A percentile compares a stretch with the other conserved stretches of the same genome.
These are phyloP conservation scores for Echinochloa phyllopogon DNA, from an alignment of 176 grass and related monocot species.

Conservation along the genomic window DNA sequence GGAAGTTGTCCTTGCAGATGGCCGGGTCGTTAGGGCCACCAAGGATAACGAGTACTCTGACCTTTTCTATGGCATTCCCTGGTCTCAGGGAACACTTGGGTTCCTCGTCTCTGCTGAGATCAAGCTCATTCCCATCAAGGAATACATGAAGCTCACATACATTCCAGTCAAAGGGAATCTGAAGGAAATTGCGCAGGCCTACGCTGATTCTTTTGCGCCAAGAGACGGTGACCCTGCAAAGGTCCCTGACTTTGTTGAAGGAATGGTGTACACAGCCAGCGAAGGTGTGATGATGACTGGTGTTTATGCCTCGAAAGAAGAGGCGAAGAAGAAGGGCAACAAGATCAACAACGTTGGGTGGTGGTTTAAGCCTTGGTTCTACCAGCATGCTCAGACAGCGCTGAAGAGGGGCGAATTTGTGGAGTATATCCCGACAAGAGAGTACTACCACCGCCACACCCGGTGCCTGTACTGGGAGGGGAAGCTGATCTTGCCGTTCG, in stretches of 20 bases:
- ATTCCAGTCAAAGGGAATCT: slow-evolving; percentile 58
- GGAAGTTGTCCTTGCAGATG: slow-evolving; percentile 85
- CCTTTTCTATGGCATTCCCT: slow-evolving; percentile 91
- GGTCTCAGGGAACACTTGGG: slow-evolving; percentile 91
- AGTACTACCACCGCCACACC: slow-evolving; percentile 97
- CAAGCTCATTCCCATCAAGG: slow-evolving; percentile 87
- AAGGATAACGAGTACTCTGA: slow-evolving; percentile 94
- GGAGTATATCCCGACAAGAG: slow-evolving; percentile 92
- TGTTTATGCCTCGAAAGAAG: slow-evolving; percentile 89
- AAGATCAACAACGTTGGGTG: slow-evolving; percentile 82
- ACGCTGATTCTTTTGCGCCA: slow-evolving; percentile 78
- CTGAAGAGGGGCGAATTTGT: slow-evolving; percentile 90
- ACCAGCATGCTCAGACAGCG: slow-evolving; percentile 84
- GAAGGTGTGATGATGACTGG: slow-evolving; percentile 96
- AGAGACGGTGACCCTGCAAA: slow-evolving; percentile 79
- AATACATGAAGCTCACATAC: slow-evolving; percentile 93
- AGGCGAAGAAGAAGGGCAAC: slow-evolving; percentile 96
- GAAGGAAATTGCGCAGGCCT: slow-evolving; percentile 71
- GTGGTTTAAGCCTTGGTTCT: slow-evolving; percentile 99
- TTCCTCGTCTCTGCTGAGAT: slow-evolving; percentile 91
- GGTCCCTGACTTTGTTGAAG: slow-evolving; percentile 94
- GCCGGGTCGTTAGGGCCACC: slow-evolving; percentile 76
- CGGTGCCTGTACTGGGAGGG: slow-evolving; percentile 97
- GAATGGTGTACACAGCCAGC: slow-evolving; percentile 70
- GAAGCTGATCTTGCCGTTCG: slow-evolving; percentile 91